Conservation (phyloP, 2,329 filamentous ascomycete species). For the Cadophora gregata region DNA sequence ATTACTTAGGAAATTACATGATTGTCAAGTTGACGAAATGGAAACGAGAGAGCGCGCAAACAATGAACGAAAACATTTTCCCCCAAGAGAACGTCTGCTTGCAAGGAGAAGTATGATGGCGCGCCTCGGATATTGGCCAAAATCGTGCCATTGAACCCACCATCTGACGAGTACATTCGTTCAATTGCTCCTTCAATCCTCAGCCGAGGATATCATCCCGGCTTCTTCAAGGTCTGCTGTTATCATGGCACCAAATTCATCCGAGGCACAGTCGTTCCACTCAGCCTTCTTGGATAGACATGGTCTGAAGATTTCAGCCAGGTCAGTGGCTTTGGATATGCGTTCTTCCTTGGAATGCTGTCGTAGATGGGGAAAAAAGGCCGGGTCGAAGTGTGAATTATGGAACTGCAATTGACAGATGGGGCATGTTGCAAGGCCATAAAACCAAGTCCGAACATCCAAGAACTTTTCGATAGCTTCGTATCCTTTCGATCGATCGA, state of each 20-base stretch:
- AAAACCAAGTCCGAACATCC: no score
- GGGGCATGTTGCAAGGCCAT: not conserved
- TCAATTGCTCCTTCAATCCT: not conserved
- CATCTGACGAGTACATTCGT: not conserved
- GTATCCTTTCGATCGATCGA: slow-evolving; percentile 21
- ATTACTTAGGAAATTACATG: not conserved
- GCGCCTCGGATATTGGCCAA: not conserved
- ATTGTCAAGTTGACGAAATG: not conserved
- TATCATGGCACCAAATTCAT: not conserved
- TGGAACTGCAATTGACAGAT: not conserved
- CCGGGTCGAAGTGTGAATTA: no score
- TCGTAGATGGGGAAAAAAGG: not conserved
- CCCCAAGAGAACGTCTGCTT: not conserved
- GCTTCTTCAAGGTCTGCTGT: not conserved
- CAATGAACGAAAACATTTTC: not conserved
- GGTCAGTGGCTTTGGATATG: not conserved
- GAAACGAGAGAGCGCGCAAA: not conserved
- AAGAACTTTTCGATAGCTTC: not conserved
- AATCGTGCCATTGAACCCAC: not conserved
- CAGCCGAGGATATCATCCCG: not conserved
- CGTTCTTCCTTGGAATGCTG: slow-evolving; percentile 9
- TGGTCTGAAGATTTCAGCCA: slow-evolving; percentile 11
- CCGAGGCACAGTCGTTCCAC: not conserved
- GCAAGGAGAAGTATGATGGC: not conserved
- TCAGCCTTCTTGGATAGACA: not conserved